Base-by-base conservation (phyloP, 2,329 filamentous ascomycete genomes). In the Fusarium anguioides region DNA sequence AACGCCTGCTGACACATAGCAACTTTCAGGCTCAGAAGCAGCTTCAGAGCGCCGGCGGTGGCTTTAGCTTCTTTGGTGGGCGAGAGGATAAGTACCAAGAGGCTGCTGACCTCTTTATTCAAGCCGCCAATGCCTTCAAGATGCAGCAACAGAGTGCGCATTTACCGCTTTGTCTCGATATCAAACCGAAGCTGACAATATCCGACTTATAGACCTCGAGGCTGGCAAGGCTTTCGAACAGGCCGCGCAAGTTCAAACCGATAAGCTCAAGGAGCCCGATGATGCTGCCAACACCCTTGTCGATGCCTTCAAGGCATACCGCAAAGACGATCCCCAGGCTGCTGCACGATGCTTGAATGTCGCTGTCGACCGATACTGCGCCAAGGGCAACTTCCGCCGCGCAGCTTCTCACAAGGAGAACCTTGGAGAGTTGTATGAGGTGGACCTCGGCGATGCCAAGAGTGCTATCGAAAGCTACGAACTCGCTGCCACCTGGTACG, bases 241-340 rank as follows among this genome's bases (percentile, higher is more conserved):
- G 78, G 93, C 93, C 14, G 95, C 94, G n/a, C 80, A 86, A 40
- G 89, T 98, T 60, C 93, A 97, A 78, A 87, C 83, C 47, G 86
- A 89, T 69, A 90, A 94, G 73, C 86, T 98, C 48, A 96, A 94
- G 76, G 94, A 98, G 76, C 92, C 91, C 39, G 93, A 97, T 77
- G 96, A 98, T 76, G 93, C 94, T 45, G 94, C 95, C 67, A 96
- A 97, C 80, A 91, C 91, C 45, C 83, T 94, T 63, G 88, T 91
- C 74, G 94, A 98, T 78, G 96, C 96, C 50, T 98, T 94, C 86
- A 97, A 98, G 83, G 91, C 93, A 61, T 98, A 97, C 82, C 87
- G 91, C 74, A 96, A 94, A 80, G 89, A 91, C 51, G 89, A 92
- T 73, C 94, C 94, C 20, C 85, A 93, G 75, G 91, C 95, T 74